Conservation (phyloP, 1,284 basidiomycete species). For the Papiliotrema nemorosa region DNA sequence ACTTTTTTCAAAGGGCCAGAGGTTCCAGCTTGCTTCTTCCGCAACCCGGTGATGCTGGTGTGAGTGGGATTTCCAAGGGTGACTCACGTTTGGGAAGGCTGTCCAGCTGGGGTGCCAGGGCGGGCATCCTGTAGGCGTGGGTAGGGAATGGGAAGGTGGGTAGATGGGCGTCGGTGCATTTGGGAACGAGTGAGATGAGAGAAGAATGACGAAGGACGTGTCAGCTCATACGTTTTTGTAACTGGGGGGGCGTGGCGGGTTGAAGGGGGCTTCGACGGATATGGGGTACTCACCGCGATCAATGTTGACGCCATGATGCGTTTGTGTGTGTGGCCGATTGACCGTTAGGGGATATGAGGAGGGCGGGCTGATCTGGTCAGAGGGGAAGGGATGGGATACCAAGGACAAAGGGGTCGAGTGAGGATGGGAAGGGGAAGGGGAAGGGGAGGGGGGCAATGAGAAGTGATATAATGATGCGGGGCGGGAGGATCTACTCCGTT, state of each 20-base stretch:
- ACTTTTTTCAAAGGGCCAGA: conserved; percentile 87
- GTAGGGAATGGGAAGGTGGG: conserved; percentile 39
- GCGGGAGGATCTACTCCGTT: too few species aligned
- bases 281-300: too few species aligned
- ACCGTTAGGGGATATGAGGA: too few species aligned
- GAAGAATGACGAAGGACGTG: neutral
- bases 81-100: conserved; percentile 38
- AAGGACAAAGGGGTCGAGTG: too few species aligned
- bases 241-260: too few species aligned
- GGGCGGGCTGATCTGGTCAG: too few species aligned
- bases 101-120: conserved; percentile 30
- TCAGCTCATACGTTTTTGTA: neutral
- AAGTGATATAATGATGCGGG: neutral
- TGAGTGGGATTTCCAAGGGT: neutral
- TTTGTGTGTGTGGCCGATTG: too few species aligned
- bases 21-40: conserved; percentile 86
- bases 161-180: conserved; percentile 4
- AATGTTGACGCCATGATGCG: too few species aligned
- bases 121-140: conserved; percentile 33
- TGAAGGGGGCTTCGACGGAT: too few species aligned
- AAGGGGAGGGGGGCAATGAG: neutral
- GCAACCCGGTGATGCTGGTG: conserved; percentile 77
- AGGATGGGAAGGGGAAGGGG: neutral
- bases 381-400: too few species aligned
- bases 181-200: neutral